Percentiles rank a stretch among this genome's conserved stretches.
Conservation (phyloP, 257 asterid species). For the Scutellaria baicalensis region DNA sequence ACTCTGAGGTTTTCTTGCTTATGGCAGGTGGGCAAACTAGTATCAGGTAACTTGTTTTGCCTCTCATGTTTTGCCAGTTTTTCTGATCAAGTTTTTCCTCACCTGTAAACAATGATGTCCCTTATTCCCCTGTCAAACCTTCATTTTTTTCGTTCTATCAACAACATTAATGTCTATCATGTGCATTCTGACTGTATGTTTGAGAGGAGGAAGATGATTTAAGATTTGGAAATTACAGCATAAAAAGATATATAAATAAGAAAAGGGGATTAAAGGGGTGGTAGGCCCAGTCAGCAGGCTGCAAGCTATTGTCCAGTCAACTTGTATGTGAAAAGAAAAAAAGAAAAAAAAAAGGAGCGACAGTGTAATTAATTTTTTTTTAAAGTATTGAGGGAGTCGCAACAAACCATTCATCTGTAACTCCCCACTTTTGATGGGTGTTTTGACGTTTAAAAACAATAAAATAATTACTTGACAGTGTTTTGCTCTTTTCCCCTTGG, state of each 20-base stretch:
- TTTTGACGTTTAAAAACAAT: not conserved
- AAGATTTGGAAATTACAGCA: not conserved
- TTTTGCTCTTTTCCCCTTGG: not conserved
- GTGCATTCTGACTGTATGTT: too few species aligned
- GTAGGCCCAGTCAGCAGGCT: too few species aligned
- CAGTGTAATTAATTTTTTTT: too few species aligned
- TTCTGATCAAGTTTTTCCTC: not conserved
- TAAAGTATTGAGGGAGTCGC: not conserved
- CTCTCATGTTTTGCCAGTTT: conserved; percentile 1
- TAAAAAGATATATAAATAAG: too few species aligned
- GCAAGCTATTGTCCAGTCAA: too few species aligned
- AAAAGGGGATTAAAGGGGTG: not conserved
- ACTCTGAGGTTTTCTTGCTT: conserved; percentile 3
- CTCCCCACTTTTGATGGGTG: not conserved
- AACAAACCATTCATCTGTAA: not conserved
- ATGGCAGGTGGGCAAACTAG: conserved; percentile 94
- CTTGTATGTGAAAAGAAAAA: too few species aligned
- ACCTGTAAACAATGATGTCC: not conserved
- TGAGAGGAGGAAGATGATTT: too few species aligned
- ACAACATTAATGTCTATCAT: too few species aligned
- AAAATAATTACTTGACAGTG: not conserved
- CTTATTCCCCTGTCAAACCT: too few species aligned
- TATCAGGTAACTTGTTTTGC: conserved; percentile 53
- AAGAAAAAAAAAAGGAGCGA: too few species aligned
- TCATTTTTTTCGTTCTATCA: too few species aligned